Conservation (phyloP, 495 filamentous ascomycete species). For the Podospora didyma region DNA sequence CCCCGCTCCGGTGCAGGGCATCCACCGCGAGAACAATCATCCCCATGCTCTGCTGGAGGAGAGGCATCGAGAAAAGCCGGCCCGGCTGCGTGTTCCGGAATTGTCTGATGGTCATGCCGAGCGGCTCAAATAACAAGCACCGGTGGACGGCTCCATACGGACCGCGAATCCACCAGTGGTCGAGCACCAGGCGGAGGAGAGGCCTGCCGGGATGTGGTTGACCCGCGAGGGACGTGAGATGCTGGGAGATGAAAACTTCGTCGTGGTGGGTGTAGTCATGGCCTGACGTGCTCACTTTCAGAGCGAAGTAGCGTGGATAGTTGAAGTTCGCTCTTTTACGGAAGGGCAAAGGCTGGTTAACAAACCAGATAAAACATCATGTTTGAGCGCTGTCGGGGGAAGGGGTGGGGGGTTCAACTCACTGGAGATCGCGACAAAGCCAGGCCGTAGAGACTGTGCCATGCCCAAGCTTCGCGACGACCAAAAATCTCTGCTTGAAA, state of each 20-base stretch:
- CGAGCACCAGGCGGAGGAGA: background rate
- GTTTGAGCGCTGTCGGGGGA: too few relatives aligned
- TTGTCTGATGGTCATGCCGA: background rate
- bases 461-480: constrained; percentile 44
- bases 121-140: background rate
- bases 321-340: background rate
- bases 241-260: too few relatives aligned
- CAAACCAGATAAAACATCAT: background rate
- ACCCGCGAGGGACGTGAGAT: too few relatives aligned
- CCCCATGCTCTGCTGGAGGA: background rate
- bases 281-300: too few relatives aligned
- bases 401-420: too few relatives aligned
- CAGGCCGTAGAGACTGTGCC: constrained; percentile 43
- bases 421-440: constrained; percentile 39
- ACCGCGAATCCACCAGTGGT: background rate
- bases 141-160: background rate
- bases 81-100: background rate
- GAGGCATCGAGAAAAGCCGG: background rate
- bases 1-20: background rate
- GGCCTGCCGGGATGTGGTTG: too few relatives aligned
- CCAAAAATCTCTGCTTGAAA: constrained; percentile 35
- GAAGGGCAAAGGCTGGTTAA: background rate
- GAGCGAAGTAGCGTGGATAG: too few relatives aligned
- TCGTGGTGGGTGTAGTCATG: too few relatives aligned
- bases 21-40: background rate